phyloP scores from a whole-genome alignment of 371 early-diverging fungal genomes.

The Mortierella sp. region DNA sequence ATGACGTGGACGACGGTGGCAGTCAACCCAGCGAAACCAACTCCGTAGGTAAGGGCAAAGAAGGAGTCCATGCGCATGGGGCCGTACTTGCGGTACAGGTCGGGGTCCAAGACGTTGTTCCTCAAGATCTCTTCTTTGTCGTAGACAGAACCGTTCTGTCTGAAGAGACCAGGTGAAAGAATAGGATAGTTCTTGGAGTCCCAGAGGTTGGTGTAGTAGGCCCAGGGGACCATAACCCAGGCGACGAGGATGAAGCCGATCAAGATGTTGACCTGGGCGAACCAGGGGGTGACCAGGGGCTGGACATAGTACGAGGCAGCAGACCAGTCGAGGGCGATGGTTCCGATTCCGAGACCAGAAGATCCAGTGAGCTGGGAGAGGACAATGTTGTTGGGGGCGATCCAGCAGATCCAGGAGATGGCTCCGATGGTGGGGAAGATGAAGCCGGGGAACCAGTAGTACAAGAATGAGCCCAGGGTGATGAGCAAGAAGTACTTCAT shows the following conservation, averaged over 20 bases:
- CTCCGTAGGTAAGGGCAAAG: conserved; percentile 61
- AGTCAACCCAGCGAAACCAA: conserved; percentile 58
- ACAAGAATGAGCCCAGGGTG: conserved; percentile 61
- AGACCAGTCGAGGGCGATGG: conserved; percentile 53
- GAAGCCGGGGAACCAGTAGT: conserved; percentile 68
- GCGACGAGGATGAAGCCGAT: conserved; percentile 45
- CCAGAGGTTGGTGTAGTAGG: conserved; percentile 52
- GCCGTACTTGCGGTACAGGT: conserved; percentile 61
- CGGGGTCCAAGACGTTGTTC: conserved; percentile 57
- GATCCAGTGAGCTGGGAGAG: conserved; percentile 67
- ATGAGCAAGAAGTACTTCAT: conserved; percentile 76
- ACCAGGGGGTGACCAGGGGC: conserved; percentile 52
- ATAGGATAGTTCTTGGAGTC: conserved; percentile 49
- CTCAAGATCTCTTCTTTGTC: conserved; percentile 23
- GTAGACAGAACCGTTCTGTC: conserved; percentile 19
- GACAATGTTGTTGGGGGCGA: conserved; percentile 72
- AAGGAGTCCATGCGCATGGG: conserved; percentile 73
- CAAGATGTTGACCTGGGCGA: conserved; percentile 53
- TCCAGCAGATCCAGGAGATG: conserved; percentile 74
- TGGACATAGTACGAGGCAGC: conserved; percentile 44
- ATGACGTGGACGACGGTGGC: conserved; percentile 73
- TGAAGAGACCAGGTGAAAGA: conserved; percentile 28
- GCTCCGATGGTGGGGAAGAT: conserved; percentile 66
- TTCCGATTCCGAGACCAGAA: conserved; percentile 48
- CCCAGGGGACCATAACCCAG: conserved; percentile 49